A percentile compares a stretch with the other conserved stretches of the same genome.
Conservation (phyloP, 2,329 filamentous ascomycete species). For the Fusarium torreyae region DNA sequence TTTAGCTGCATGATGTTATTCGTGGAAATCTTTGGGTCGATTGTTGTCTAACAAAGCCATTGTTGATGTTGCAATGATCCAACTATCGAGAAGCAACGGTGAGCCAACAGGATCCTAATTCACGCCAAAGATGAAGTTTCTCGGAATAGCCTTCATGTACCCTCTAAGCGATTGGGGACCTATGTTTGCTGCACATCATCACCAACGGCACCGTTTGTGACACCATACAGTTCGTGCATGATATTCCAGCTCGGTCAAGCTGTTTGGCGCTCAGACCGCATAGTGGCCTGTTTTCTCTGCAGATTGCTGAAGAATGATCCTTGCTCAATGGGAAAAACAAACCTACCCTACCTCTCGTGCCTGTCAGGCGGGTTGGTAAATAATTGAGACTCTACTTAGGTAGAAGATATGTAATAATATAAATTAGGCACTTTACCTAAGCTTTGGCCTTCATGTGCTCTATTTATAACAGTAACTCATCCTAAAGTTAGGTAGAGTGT, state of each 20-base stretch:
- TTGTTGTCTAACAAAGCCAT: neutral
- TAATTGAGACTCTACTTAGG: too few species aligned
- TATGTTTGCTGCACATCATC: constrained; percentile 14
- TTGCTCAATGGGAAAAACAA: constrained; percentile 2
- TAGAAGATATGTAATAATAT: too few species aligned
- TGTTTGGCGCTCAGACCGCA: constrained; percentile 30
- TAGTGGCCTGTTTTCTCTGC: constrained; percentile 17
- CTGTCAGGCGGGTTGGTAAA: too few species aligned
- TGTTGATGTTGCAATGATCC: neutral
- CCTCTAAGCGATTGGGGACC: constrained; percentile 6
- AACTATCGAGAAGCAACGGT: neutral
- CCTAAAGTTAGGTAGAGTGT: too few species aligned
- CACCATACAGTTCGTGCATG: constrained; percentile 7
- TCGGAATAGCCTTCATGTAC: too few species aligned
- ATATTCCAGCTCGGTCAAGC: constrained; percentile 5
- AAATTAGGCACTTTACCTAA: too few species aligned
- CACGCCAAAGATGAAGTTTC: too few species aligned
- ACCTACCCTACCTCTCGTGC: too few species aligned
- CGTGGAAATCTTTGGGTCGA: neutral
- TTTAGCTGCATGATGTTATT: neutral
- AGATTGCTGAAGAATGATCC: constrained; percentile 26
- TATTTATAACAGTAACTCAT: too few species aligned
- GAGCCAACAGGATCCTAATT: neutral
- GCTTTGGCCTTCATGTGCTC: too few species aligned
- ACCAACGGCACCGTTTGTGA: constrained; percentile 10